Conservation (phyloP, 225 moss, liverwort and hornwort species). For the Sphagnum tenellum region DNA sequence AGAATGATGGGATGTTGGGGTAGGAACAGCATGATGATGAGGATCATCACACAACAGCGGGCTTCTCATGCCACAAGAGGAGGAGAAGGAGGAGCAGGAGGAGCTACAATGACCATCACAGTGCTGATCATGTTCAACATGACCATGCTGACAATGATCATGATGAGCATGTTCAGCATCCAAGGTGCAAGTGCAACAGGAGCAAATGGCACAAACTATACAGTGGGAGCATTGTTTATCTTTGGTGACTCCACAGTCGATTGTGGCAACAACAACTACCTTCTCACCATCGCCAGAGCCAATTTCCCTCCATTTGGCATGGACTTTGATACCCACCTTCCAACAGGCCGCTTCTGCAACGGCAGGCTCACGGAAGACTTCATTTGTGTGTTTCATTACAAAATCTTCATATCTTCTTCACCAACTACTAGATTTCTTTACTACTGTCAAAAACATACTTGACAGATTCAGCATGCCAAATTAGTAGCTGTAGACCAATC, state of each 20-base stretch:
- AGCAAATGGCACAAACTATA: neutral
- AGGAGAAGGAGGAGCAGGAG: no score
- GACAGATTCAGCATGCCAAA: neutral
- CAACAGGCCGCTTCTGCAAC: conserved; percentile 36
- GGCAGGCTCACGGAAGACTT: conserved; percentile 23
- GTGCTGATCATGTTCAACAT: no score
- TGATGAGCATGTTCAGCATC: no score
- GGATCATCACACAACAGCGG: no score
- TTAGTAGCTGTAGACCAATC: no score
- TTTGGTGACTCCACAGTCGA: conserved; percentile 37
- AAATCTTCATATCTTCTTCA: conserved; percentile 1
- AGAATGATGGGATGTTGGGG: no score
- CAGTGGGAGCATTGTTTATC: conserved; percentile 19
- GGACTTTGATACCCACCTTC: conserved; percentile 23
- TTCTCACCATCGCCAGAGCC: conserved; percentile 18
- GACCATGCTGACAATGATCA: no score
- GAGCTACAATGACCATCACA: no score
- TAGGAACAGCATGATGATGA: no score
- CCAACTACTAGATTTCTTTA: neutral
- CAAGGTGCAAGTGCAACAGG: no score
- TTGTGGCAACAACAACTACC: conserved; percentile 25
- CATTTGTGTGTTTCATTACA: conserved; percentile 10
- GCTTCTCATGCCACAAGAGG: no score
- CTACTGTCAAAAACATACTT: neutral
- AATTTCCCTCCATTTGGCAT: conserved; percentile 35